Evolutionary conservation across 176 grass and related monocot genomes (phyloP).

Genomic region (Raddia distichophylla): DNA sequence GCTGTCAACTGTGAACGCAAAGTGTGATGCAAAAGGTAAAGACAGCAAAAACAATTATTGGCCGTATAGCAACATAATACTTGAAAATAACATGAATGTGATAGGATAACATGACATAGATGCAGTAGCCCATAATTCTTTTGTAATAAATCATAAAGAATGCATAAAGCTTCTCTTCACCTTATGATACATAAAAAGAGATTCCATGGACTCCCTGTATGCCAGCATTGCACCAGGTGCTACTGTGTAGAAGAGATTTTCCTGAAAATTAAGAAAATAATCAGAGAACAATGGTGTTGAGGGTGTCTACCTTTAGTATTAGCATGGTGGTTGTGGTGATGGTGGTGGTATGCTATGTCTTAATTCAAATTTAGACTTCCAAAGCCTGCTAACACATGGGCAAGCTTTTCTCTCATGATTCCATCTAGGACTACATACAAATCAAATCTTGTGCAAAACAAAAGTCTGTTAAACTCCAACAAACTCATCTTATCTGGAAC

Average conservation of each 20-base stretch:
- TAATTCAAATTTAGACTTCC: too few relatives aligned
- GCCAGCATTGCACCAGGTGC: conserved; percentile 69
- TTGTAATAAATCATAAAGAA: background rate
- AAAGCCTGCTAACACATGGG: too few relatives aligned
- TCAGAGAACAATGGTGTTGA: conserved; percentile 14
- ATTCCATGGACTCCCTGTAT: conserved; percentile 90
- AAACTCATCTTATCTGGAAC: too few relatives aligned
- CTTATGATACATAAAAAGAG: conserved; percentile 71
- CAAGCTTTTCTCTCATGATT: too few relatives aligned
- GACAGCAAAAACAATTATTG: background rate
- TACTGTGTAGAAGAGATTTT: conserved; percentile 81
- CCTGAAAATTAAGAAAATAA: conserved; percentile 59
- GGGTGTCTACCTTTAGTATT: too few relatives aligned
- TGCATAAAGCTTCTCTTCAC: conserved; percentile 51
- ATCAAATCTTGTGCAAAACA: too few relatives aligned
- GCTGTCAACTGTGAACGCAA: conserved; percentile 7
- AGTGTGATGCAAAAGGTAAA: conserved; percentile 20
- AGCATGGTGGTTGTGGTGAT: too few relatives aligned
- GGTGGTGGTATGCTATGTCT: too few relatives aligned
- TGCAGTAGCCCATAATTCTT: background rate
- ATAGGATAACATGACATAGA: conserved; percentile 19
- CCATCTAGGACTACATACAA: too few relatives aligned
- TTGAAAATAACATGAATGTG: background rate
- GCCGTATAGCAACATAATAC: conserved; percentile 17
- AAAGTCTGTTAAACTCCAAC: too few relatives aligned